Evolutionary conservation across 2,329 filamentous ascomycete genomes (phyloP).

Genomic region (Chrysosporium queenslandicum): DNA sequence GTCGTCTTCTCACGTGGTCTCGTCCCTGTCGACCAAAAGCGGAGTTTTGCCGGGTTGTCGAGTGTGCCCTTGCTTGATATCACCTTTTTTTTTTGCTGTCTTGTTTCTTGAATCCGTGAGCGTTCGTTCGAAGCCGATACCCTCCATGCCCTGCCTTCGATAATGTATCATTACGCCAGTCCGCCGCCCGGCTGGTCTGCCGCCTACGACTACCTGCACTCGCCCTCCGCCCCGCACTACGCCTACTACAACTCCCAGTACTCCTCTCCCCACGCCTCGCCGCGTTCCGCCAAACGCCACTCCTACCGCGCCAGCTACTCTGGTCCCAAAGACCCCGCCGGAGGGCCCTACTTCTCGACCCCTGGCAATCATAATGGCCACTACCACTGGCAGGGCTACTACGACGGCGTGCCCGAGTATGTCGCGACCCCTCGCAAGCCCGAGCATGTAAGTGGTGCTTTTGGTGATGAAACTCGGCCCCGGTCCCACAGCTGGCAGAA

Average conservation of each 20-base stretch:
- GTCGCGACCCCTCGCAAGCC: slow-evolving; percentile 45
- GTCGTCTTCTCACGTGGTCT: not conserved
- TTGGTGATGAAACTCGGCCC: slow-evolving; percentile 26
- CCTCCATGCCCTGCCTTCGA: slow-evolving; percentile 19
- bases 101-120: not conserved
- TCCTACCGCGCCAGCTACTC: slow-evolving; percentile 48
- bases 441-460: slow-evolving; percentile 59
- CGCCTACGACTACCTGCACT: slow-evolving; percentile 40
- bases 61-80: not conserved
- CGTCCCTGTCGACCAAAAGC: not conserved
- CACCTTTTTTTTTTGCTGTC: no score
- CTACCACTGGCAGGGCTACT: slow-evolving; percentile 33
- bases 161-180: slow-evolving; percentile 41
- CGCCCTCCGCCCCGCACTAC: slow-evolving; percentile 44
- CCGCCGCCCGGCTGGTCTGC: slow-evolving; percentile 40
- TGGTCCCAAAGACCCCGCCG: slow-evolving; percentile 32
- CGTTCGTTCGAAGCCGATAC: slow-evolving; percentile 13
- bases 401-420: slow-evolving; percentile 41
- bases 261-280: slow-evolving; percentile 40
- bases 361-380: slow-evolving; percentile 18
- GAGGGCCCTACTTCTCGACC: slow-evolving; percentile 33
- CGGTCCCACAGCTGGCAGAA: slow-evolving; percentile 20
- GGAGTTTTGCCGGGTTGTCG: not conserved
- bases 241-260: slow-evolving; percentile 46
- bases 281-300: slow-evolving; percentile 40